A percentile compares a stretch with the other conserved stretches of the same genome.
Evolutionary conservation across 192 early-diverging fungal genomes (phyloP).

Genomic region (Phycomyces blakesleeanus): DNA sequence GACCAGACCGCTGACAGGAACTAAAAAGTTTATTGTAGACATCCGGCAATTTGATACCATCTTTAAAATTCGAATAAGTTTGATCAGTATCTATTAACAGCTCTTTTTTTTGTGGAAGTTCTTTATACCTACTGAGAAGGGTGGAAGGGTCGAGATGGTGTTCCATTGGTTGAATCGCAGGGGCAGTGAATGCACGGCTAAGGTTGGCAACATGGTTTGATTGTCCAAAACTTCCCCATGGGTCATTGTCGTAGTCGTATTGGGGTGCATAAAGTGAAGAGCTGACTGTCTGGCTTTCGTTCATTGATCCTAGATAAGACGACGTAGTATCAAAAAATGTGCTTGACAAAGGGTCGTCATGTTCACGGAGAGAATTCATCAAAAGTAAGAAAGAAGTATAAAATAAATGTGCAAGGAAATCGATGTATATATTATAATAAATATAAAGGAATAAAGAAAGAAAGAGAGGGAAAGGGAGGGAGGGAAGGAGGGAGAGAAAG

Average conservation of each 20-base stretch:
- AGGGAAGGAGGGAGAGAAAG: not conserved
- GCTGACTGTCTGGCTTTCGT: constrained; percentile 12
- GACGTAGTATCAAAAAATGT: constrained; percentile 25
- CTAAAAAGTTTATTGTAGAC: constrained; percentile 44
- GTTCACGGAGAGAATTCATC: constrained; percentile 26
- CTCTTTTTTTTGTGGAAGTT: not conserved
- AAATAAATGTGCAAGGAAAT: too few relatives aligned
- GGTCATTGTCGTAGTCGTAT: constrained; percentile 33
- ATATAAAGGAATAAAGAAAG: constrained; percentile 16
- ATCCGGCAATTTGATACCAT: constrained; percentile 43
- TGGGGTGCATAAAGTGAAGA: constrained; percentile 27
- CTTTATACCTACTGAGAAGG: not conserved
- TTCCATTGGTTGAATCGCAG: constrained; percentile 7
- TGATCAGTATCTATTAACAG: not conserved
- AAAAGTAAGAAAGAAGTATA: too few relatives aligned
- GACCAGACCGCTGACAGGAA: constrained; percentile 36
- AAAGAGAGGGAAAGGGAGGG: constrained; percentile 3
- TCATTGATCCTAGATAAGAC: constrained; percentile 6
- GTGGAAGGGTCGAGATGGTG: not conserved
- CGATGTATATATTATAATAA: not conserved
- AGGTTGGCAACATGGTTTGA: constrained; percentile 10
- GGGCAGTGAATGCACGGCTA: constrained; percentile 13
- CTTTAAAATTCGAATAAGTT: constrained; percentile 14
- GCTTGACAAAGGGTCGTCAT: constrained; percentile 24
- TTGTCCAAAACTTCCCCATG: constrained; percentile 22